Evolutionary conservation across 306 rosid species (phyloP).

Genomic region (Cercis canadensis): DNA sequence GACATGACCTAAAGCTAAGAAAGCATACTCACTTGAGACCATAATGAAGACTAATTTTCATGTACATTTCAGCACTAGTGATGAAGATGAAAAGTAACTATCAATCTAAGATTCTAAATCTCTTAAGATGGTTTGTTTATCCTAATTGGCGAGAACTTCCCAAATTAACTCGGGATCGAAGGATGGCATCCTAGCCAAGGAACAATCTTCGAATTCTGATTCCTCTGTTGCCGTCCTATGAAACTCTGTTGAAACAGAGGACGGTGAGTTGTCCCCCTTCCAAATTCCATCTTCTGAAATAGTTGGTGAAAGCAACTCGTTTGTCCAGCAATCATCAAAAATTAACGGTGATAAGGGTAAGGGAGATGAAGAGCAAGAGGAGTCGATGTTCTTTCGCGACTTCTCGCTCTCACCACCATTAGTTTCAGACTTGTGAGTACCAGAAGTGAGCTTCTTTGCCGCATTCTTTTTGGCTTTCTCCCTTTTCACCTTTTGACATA

Average conservation of each 20-base stretch:
- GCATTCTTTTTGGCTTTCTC: constrained; percentile 67
- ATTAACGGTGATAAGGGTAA: constrained; percentile 22
- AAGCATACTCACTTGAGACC: not conserved
- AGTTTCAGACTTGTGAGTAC: not conserved
- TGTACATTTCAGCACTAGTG: constrained; percentile 26
- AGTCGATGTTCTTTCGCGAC: constrained; percentile 25
- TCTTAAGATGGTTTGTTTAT: not conserved
- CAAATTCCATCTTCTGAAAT: constrained; percentile 67
- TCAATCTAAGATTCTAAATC: not conserved
- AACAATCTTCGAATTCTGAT: constrained; percentile 59
- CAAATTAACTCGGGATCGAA: constrained; percentile 90
- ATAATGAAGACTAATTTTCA: constrained; percentile 14
- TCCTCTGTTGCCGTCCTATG: constrained; percentile 38
- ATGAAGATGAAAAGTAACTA: not conserved
- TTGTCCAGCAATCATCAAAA: constrained; percentile 46
- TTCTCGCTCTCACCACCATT: constrained; percentile 15
- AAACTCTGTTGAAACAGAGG: constrained; percentile 54
- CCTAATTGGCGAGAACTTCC: constrained; percentile 84
- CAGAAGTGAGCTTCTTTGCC: constrained; percentile 42
- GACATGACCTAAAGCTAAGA: constrained; percentile 1
- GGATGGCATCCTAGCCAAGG: constrained; percentile 84
- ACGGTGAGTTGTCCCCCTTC: constrained; percentile 57
- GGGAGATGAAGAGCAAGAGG: constrained; percentile 51
- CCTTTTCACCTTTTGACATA: constrained; percentile 79
- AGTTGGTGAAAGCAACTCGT: constrained; percentile 42